Evolutionary conservation across 306 rosid genomes (phyloP).

Genomic region (Rosa persica): DNA sequence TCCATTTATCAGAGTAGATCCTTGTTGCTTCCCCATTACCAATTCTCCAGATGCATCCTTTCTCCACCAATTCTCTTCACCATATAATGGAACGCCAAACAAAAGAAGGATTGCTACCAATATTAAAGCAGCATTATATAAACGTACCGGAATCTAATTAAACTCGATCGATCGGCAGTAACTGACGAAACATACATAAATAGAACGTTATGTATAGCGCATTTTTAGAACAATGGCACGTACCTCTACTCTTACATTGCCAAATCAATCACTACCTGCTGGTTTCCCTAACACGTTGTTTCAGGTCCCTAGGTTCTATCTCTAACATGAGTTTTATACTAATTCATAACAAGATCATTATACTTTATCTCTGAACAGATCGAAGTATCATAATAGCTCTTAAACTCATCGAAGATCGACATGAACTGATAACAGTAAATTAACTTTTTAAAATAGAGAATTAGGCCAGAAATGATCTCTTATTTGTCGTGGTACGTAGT

Average conservation of each 20-base stretch:
- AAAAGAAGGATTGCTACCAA: not conserved
- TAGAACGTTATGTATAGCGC: not conserved
- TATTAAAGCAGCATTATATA: not conserved
- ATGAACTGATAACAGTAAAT: no score
- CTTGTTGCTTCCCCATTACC: not conserved
- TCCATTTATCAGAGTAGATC: not conserved
- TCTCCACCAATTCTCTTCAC: not conserved
- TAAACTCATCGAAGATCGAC: no score
- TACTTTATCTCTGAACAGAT: not conserved
- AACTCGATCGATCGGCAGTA: not conserved
- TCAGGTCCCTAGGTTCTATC: not conserved
- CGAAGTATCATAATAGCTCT: not conserved
- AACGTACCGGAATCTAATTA: not conserved
- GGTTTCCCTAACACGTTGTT: slow-evolving; percentile 14
- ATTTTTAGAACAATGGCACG: not conserved
- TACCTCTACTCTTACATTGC: not conserved
- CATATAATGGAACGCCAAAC: no score
- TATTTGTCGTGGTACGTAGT: no score
- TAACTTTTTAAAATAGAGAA: no score
- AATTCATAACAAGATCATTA: not conserved
- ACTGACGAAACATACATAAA: not conserved
- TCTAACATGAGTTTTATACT: not conserved
- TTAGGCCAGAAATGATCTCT: no score
- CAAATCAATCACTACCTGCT: slow-evolving; percentile 20
- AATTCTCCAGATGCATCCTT: not conserved